A percentile compares a stretch with the other conserved stretches of the same genome.
phyloP scores from a whole-genome alignment of 192 early-diverging fungal genomes.

The Backusella sp. region DNA sequence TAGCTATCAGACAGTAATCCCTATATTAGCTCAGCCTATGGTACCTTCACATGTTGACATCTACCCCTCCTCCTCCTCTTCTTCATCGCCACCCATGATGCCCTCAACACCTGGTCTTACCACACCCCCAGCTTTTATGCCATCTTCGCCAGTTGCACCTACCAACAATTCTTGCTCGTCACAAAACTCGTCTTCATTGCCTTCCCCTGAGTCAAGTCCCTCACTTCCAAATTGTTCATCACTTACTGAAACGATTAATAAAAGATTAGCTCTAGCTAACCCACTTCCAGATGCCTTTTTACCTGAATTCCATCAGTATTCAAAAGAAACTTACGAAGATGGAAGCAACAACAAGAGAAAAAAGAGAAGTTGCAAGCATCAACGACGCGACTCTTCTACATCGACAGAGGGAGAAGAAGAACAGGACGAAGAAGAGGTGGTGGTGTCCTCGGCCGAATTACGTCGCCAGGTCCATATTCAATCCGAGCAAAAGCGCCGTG shows the following conservation, averaged over 20 bases:
- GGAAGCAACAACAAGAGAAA: slow-evolving; percentile 17
- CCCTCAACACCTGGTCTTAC: slow-evolving; percentile 1
- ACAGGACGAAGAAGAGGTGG: not conserved
- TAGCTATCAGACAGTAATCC: not conserved
- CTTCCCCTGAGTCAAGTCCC: not conserved
- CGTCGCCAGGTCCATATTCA: slow-evolving; percentile 47
- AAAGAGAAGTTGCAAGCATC: slow-evolving; percentile 6
- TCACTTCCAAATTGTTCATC: not conserved
- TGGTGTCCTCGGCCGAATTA: slow-evolving; percentile 30
- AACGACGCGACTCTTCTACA: not conserved
- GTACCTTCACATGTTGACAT: slow-evolving; percentile 12
- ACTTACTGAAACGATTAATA: slow-evolving; percentile 25
- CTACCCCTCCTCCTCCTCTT: not conserved
- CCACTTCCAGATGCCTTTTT: slow-evolving; percentile 30
- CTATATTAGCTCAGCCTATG: not conserved
- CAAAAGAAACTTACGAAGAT: slow-evolving; percentile 37
- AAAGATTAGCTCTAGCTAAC: slow-evolving; percentile 21
- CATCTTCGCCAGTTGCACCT: not conserved
- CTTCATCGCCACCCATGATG: not conserved
- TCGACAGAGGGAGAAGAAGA: not conserved
- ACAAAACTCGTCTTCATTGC: not conserved
- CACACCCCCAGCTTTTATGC: not conserved
- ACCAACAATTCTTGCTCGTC: not conserved
- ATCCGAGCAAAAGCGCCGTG: slow-evolving; percentile 44
- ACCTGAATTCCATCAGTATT: slow-evolving; percentile 38